phyloP scores from a whole-genome alignment of 2,329 filamentous ascomycete genomes.

The Zymoseptoria tritici region DNA sequence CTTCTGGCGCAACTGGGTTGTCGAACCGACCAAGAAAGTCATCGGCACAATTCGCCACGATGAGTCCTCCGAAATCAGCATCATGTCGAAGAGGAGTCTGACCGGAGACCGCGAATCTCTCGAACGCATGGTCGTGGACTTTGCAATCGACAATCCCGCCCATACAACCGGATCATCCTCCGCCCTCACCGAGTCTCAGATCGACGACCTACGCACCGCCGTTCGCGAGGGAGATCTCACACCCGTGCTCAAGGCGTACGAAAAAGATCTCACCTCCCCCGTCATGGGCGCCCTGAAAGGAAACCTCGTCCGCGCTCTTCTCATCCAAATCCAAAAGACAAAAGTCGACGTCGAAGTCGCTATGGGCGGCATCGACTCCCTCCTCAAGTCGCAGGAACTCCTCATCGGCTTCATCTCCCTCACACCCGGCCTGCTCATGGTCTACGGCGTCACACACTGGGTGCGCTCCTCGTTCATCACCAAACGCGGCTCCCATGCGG shows the following conservation, averaged over 20 bases:
- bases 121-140: slow-evolving; percentile 97
- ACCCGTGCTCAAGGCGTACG: slow-evolving; percentile 82
- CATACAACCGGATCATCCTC: slow-evolving; percentile 41
- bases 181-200: slow-evolving; percentile 57
- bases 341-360: slow-evolving; percentile 97
- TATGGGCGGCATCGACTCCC: slow-evolving; percentile 87
- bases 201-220: slow-evolving; percentile 66
- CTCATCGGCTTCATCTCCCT: slow-evolving; percentile 96
- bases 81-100: slow-evolving; percentile 90
- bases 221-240: slow-evolving; percentile 91
- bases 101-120: slow-evolving; percentile 84
- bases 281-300: slow-evolving; percentile 76
- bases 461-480: slow-evolving; percentile 61
- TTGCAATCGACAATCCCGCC: slow-evolving; percentile 73
- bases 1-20: slow-evolving; percentile 95
- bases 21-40: slow-evolving; percentile 75
- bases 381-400: slow-evolving; percentile 92
- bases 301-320: slow-evolving; percentile 77
- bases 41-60: slow-evolving; percentile 91
- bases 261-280: slow-evolving; percentile 75
- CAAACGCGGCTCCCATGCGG: slow-evolving; percentile 59
- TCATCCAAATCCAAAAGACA: slow-evolving; percentile 97
- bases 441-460: slow-evolving; percentile 66
- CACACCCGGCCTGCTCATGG: slow-evolving; percentile 86
- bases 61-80: slow-evolving; percentile 83